Evolutionary conservation across 129 eudicot genomes (phyloP).

Genomic region (Ambrosia artemisiifolia): DNA sequence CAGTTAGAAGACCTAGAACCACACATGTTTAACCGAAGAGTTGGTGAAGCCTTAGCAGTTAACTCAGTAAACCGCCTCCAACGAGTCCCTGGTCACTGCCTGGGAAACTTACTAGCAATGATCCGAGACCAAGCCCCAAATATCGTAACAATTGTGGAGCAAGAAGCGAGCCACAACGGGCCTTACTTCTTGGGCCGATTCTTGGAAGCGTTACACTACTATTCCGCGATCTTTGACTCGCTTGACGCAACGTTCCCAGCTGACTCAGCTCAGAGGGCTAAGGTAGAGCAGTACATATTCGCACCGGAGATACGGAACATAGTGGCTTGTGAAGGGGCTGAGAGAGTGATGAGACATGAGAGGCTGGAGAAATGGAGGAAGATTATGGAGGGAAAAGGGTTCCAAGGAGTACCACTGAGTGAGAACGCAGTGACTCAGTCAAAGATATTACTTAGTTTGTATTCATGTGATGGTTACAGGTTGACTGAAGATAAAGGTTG

Average conservation of each 20-base stretch:
- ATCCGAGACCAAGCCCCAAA: conserved; percentile 76
- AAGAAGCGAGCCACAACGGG: conserved; percentile 82
- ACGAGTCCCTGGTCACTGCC: conserved; percentile 48
- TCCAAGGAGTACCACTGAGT: conserved; percentile 64
- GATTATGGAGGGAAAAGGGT: conserved; percentile 73
- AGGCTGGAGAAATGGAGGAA: conserved; percentile 87
- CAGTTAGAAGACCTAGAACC: conserved; percentile 58
- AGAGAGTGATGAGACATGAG: conserved; percentile 77
- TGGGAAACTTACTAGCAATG: conserved; percentile 57
- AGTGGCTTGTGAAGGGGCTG: conserved; percentile 67
- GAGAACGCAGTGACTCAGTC: conserved; percentile 79
- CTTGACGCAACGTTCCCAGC: conserved; percentile 72
- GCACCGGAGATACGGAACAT: conserved; percentile 74
- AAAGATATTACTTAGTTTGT: conserved; percentile 60
- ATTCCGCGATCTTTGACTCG: conserved; percentile 71
- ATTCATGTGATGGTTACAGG: conserved; percentile 80
- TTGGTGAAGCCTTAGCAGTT: conserved; percentile 75
- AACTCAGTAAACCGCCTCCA: conserved; percentile 71
- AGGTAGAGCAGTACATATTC: conserved; percentile 72
- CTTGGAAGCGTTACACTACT: conserved; percentile 68
- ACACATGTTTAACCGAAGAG: conserved; percentile 70
- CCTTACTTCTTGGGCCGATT: conserved; percentile 78
- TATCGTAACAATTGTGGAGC: conserved; percentile 68
- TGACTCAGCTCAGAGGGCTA: conserved; percentile 69
- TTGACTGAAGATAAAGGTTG: conserved; percentile 81